phyloP scores from a whole-genome alignment of 1,284 basidiomycete species.

The Rhodotorula sp. region DNA sequence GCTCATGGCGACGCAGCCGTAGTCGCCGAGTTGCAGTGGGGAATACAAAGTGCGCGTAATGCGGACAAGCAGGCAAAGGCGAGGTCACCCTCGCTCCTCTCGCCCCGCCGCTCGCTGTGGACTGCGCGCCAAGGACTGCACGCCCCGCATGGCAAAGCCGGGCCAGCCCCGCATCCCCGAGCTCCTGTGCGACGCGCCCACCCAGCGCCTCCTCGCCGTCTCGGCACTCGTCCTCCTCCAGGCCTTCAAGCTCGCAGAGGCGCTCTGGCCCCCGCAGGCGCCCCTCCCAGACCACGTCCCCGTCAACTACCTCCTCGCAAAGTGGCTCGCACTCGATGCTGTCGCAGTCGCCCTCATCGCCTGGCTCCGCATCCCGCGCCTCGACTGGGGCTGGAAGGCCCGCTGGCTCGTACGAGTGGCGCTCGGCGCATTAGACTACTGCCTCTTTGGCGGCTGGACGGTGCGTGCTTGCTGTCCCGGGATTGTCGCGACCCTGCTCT shows the following conservation, averaged over 20 bases:
- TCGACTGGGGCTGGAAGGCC: slow-evolving; percentile 59
- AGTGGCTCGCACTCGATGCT: slow-evolving; percentile 72
- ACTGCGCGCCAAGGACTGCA: background rate
- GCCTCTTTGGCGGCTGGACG: slow-evolving; percentile 64
- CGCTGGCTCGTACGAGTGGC: slow-evolving; percentile 63
- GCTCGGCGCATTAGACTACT: slow-evolving; percentile 64
- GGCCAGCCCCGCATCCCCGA: slow-evolving; percentile 48
- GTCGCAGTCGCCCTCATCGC: slow-evolving; percentile 63
- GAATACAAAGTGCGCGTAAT: no score
- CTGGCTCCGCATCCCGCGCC: slow-evolving; percentile 71
- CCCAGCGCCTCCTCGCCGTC: slow-evolving; percentile 58
- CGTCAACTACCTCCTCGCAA: slow-evolving; percentile 51
- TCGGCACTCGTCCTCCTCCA: slow-evolving; percentile 55
- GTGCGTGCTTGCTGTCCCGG: slow-evolving; percentile 32
- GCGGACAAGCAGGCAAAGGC: no score
- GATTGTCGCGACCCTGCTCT: background rate
- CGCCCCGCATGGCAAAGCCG: background rate
- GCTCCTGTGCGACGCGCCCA: slow-evolving; percentile 53
- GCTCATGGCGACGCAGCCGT: background rate
- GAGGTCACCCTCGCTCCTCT: background rate
- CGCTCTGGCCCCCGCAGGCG: slow-evolving; percentile 12
- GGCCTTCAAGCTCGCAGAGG: slow-evolving; percentile 47
- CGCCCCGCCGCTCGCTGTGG: background rate
- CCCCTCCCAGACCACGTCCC: slow-evolving; percentile 1
- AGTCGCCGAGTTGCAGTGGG: no score